Percentiles rank a stretch among this genome's conserved stretches.
phyloP scores from a whole-genome alignment of 2,329 filamentous ascomycete species.

The Exophiala sideris region DNA sequence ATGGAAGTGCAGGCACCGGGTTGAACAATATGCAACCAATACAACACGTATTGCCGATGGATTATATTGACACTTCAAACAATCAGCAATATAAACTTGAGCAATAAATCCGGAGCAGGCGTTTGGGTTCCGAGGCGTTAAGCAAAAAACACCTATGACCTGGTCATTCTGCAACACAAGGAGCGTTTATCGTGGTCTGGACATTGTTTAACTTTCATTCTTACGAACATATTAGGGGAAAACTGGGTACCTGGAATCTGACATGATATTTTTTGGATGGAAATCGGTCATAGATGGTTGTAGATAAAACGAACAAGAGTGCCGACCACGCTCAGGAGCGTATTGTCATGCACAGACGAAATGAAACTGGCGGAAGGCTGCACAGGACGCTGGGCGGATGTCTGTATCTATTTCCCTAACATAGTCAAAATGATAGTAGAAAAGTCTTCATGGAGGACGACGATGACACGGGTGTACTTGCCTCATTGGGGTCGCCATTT shows the following conservation, averaged over 20 bases:
- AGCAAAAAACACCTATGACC: not conserved
- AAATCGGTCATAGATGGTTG: not conserved
- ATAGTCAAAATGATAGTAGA: too few relatives aligned
- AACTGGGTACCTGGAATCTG: too few relatives aligned
- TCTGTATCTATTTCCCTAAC: too few relatives aligned
- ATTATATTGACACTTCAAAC: slow-evolving; percentile 26
- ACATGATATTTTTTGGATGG: slow-evolving; percentile 29
- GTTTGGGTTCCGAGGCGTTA: slow-evolving; percentile 30
- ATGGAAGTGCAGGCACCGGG: slow-evolving; percentile 22
- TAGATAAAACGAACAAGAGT: not conserved
- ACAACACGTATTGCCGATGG: slow-evolving; percentile 29
- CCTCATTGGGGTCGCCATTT: too few relatives aligned
- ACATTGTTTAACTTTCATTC: too few relatives aligned
- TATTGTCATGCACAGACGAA: not conserved
- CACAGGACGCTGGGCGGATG: too few relatives aligned
- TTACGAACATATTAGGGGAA: too few relatives aligned
- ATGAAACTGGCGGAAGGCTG: not conserved
- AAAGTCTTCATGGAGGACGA: too few relatives aligned
- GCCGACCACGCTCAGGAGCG: not conserved
- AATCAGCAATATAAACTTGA: slow-evolving; percentile 21
- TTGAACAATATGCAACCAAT: slow-evolving; percentile 29
- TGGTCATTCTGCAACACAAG: not conserved
- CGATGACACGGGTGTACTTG: too few relatives aligned
- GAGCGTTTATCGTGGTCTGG: too few relatives aligned
- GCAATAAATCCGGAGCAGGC: slow-evolving; percentile 13